phyloP scores from a whole-genome alignment of 192 early-diverging fungal genomes.

The Blastocladiella britannica region DNA sequence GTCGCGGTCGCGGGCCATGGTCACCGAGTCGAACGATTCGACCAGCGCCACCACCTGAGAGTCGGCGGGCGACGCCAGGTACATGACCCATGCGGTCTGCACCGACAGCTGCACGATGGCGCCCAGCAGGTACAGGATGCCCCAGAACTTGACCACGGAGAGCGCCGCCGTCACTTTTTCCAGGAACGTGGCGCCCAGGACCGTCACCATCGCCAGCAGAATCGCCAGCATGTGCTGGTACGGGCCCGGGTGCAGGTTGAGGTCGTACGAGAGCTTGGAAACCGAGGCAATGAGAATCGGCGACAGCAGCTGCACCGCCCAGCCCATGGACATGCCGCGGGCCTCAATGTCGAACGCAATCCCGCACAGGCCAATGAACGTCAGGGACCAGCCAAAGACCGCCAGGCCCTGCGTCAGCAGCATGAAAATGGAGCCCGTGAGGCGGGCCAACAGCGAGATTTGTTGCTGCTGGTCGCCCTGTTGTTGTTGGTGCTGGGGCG shows the following conservation, averaged over 20 bases:
- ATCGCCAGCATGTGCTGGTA: background rate
- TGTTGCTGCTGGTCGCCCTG: no score
- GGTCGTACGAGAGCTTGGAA: background rate
- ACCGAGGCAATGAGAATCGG: background rate
- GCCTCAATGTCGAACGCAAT: background rate
- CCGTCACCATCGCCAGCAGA: background rate
- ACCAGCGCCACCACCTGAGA: background rate
- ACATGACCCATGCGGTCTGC: background rate
- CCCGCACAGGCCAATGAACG: background rate
- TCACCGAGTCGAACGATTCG: background rate
- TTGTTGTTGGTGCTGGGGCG: no score
- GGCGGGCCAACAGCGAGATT: background rate
- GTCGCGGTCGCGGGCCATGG: background rate
- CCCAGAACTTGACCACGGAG: no score
- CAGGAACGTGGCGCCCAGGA: background rate
- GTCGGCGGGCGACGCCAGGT: background rate
- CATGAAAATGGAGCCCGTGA: background rate
- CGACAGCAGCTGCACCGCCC: background rate
- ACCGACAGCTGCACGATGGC: background rate
- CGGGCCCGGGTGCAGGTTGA: background rate
- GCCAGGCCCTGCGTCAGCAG: background rate
- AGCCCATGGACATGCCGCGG: background rate
- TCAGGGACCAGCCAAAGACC: background rate
- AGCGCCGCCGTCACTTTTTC: background rate
- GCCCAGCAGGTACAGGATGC: no score